Evolutionary conservation across 2,329 filamentous ascomycete species (phyloP), one percentile per base, ranked within the genome.

Genomic region (Cryphonectria japonica): DNA sequence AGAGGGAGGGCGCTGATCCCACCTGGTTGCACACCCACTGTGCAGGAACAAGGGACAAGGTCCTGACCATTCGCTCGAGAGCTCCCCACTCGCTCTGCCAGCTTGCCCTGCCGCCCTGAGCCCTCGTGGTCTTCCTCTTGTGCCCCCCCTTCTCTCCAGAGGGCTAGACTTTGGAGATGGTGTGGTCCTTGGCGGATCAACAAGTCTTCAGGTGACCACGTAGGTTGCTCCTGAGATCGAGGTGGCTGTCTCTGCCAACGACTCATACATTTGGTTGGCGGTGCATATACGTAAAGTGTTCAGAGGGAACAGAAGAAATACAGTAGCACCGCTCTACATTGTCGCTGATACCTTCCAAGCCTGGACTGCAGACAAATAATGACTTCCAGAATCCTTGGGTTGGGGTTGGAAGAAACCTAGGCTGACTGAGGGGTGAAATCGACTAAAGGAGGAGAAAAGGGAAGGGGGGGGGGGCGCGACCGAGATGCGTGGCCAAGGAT

Each of bases 201-300:
- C 54, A 63, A 37, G 32, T 39, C 26, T 46, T 39, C 67, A 69
- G 67, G 59, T 69, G 67, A 69, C 67, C 67, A 69, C 60, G 67
- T 62, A 62, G 60, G 50, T 54, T 22, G 29, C 62, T 65, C 34
- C n/a, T 43, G 61, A 16, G 22, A 7, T 8, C 39, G 37, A 64
- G 41, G 61, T 41, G 61, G 61, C 61, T 63, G 34, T 39, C 5
- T n/a, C 34, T 63, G 37, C 52, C 3, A 29, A 26, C 26, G 16
- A 26, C 11, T 26, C 34, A 63, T 34, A n/a, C n/a, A 16, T 29
- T 41, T 37, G 46, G 46, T n/a, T 63, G 61, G n/a, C 61, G 46
- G 22, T 19, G 37, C 43, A 41, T 14, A 13, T 39, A 50, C 16
- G 52, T 41, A 41, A 9, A 34, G 29, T 16, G 32, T 59, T n/a